Percentiles rank a stretch among this genome's conserved stretches.
Evolutionary conservation across 768 basidiomycete genomes (phyloP).

Genomic region (Russula virescens): DNA sequence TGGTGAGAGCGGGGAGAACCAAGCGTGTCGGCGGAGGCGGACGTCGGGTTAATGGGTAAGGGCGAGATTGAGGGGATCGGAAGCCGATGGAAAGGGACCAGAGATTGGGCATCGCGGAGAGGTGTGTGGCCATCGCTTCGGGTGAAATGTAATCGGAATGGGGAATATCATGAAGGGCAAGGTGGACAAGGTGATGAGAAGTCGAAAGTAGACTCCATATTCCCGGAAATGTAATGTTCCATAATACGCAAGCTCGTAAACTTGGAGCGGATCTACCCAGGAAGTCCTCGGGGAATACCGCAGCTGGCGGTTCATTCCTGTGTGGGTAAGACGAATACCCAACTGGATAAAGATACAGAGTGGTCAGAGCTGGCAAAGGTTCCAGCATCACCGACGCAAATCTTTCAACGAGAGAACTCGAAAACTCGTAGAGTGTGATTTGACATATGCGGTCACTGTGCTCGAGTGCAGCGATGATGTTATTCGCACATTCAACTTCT

Average conservation of each 20-base stretch:
- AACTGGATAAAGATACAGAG: not conserved
- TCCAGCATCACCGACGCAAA: not conserved
- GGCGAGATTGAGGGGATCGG: not conserved
- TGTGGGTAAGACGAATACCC: too few species aligned
- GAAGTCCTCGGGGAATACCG: not conserved
- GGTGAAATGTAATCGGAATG: not conserved
- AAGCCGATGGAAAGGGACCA: not conserved
- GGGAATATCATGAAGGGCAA: not conserved
- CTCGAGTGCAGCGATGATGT: too few species aligned
- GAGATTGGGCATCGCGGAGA: not conserved
- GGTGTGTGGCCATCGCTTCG: not conserved
- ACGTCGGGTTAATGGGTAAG: not conserved
- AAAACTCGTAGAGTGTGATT: too few species aligned
- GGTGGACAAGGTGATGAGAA: not conserved
- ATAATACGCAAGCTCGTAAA: not conserved
- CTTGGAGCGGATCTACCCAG: not conserved
- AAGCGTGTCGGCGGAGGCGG: not conserved
- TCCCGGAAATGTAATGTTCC: not conserved
- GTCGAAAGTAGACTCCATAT: not conserved
- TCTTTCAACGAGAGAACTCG: too few species aligned
- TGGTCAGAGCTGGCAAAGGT: not conserved
- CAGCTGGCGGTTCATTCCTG: too few species aligned
- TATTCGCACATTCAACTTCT: too few species aligned
- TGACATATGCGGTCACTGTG: too few species aligned
- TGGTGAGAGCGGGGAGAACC: not conserved